phyloP scores from a whole-genome alignment of 1,284 basidiomycete species.

The Boletellus dicymbophilus region DNA sequence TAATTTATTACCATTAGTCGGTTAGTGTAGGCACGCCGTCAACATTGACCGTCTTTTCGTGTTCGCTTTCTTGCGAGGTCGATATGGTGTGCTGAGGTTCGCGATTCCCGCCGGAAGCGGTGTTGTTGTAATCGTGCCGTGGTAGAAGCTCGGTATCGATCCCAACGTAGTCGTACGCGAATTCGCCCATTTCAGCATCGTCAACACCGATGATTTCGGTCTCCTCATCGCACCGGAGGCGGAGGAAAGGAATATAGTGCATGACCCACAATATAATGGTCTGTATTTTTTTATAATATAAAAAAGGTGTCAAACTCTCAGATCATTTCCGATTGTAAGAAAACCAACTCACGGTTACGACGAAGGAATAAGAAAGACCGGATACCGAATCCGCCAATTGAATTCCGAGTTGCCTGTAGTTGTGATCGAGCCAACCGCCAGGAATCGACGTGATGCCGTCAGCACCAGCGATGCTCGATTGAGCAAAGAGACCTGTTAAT shows the following conservation, averaged over 20 bases:
- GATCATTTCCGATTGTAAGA: background rate
- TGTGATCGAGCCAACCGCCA: slow-evolving; percentile 92
- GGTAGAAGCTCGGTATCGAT: slow-evolving; percentile 59
- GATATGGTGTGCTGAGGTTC: slow-evolving; percentile 27
- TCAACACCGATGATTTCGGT: slow-evolving; percentile 93
- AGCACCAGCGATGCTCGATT: slow-evolving; percentile 79
- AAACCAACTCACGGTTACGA: slow-evolving; percentile 64
- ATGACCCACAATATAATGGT: slow-evolving; percentile 90
- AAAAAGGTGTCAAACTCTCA: no score
- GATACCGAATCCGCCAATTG: slow-evolving; percentile 83
- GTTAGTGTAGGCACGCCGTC: slow-evolving; percentile 4
- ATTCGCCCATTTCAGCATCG: slow-evolving; percentile 93
- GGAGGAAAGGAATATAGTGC: slow-evolving; percentile 89
- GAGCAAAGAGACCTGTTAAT: slow-evolving; percentile 88
- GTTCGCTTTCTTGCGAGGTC: slow-evolving; percentile 30
- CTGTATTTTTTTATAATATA: no score
- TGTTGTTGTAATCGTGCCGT: slow-evolving; percentile 16
- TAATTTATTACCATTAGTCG: background rate
- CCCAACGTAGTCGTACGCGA: slow-evolving; percentile 88
- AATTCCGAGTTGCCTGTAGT: slow-evolving; percentile 84
- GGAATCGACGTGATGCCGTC: slow-evolving; percentile 76
- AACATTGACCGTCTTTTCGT: slow-evolving; percentile 20
- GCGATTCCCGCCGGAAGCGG: slow-evolving; percentile 18
- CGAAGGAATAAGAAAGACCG: slow-evolving; percentile 80
- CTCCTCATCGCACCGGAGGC: slow-evolving; percentile 80